Evolutionary conservation across 2,329 filamentous ascomycete species (phyloP).

Genomic region (Colletotrichum siamense): DNA sequence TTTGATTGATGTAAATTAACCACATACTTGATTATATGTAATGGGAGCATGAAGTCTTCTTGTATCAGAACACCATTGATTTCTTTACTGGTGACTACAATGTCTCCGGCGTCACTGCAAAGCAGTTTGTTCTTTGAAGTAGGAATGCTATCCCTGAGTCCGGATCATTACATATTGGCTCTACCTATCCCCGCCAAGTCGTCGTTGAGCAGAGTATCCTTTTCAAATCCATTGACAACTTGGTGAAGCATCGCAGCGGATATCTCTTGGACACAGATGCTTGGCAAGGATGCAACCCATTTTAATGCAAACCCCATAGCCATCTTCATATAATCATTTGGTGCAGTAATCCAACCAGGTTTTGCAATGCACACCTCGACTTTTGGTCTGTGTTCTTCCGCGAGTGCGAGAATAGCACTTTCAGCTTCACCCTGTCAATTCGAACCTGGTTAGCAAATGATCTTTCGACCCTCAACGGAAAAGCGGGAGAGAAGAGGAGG

Average conservation of each 20-base stretch:
- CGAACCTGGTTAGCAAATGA: background rate
- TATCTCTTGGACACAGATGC: conserved; percentile 40
- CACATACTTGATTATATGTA: background rate
- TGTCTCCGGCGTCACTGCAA: background rate
- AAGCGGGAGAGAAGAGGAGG: background rate
- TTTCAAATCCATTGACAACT: conserved; percentile 48
- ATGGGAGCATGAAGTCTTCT: background rate
- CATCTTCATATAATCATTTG: conserved; percentile 14
- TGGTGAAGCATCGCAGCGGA: conserved; percentile 50
- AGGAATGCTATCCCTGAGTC: background rate
- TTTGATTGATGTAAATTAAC: background rate
- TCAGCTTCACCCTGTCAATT: conserved; percentile 39
- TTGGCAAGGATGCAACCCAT: conserved; percentile 34
- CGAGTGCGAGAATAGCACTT: conserved; percentile 35
- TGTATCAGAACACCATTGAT: background rate
- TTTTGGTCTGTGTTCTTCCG: conserved; percentile 38
- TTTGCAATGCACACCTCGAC: conserved; percentile 46
- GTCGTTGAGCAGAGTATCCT: conserved; percentile 47
- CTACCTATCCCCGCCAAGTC: conserved; percentile 31
- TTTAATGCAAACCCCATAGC: conserved; percentile 21
- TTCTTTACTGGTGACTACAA: background rate
- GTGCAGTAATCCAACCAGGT: conserved; percentile 44
- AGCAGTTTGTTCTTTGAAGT: background rate
- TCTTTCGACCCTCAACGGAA: background rate
- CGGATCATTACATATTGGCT: background rate